phyloP scores from a whole-genome alignment of 176 grass and related monocot genomes.

The Carex scoparia region DNA sequence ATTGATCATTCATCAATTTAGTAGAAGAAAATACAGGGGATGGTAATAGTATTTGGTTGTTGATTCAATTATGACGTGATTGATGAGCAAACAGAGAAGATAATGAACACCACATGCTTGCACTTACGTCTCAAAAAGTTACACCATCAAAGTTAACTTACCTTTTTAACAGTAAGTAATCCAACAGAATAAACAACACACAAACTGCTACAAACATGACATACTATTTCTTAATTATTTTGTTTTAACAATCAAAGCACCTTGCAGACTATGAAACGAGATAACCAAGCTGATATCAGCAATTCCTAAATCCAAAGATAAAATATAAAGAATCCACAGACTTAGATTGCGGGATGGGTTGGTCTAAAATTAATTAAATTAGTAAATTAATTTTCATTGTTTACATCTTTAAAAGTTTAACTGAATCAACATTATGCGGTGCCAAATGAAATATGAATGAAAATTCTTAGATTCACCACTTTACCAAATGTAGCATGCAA shows the following conservation, averaged over 20 bases:
- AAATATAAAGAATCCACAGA: not conserved
- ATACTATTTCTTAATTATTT: not conserved
- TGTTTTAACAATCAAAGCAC: not conserved
- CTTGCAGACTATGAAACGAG: not conserved
- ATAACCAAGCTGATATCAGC: not conserved
- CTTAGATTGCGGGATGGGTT: not conserved
- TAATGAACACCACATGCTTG: not conserved
- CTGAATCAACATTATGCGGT: not conserved
- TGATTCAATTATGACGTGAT: not conserved
- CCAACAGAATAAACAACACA: no score
- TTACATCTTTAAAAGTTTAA: not conserved
- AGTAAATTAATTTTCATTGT: not conserved
- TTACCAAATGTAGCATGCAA: not conserved
- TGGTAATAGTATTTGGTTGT: no score
- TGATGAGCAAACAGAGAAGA: not conserved
- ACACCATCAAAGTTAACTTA: not conserved
- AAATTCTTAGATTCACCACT: not conserved
- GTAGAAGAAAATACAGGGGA: no score
- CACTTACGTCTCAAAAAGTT: not conserved
- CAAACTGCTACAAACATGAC: no score
- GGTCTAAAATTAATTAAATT: not conserved
- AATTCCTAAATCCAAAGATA: not conserved
- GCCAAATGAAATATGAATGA: not conserved
- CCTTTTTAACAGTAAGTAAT: not conserved
- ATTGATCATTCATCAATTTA: no score